A percentile compares a stretch with the other conserved stretches of the same genome.
phyloP scores from a whole-genome alignment of 306 rosid species.

The Citrullus amarus region DNA sequence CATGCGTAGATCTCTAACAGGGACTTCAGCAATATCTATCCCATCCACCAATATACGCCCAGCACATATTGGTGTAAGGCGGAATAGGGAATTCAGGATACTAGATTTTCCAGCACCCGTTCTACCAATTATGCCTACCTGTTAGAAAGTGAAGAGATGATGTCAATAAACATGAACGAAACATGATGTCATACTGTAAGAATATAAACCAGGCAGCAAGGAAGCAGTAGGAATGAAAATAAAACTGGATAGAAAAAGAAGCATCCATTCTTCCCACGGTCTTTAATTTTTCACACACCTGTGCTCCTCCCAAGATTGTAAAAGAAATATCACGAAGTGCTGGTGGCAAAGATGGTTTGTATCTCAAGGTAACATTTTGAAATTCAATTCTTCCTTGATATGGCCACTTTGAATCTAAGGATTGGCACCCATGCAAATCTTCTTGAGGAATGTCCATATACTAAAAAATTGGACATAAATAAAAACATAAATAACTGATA shows the following conservation, averaged over 20 bases:
- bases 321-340: conserved; percentile 70
- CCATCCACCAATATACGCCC: conserved; percentile 71
- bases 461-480: conserved; percentile 31
- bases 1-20: conserved; percentile 68
- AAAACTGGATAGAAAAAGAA: background rate
- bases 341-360: conserved; percentile 71
- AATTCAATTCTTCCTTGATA: conserved; percentile 65
- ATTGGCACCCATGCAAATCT: conserved; percentile 43
- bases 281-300: conserved; percentile 27
- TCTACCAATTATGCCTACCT: conserved; percentile 94
- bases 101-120: conserved; percentile 99
- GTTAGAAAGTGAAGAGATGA: conserved; percentile 13
- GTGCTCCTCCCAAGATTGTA: conserved; percentile 62
- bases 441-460: conserved; percentile 89
- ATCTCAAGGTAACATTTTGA: conserved; percentile 74
- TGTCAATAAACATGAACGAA: conserved; percentile 6
- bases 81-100: conserved; percentile 83
- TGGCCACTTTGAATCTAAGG: conserved; percentile 62
- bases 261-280: background rate
- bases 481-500: background rate
- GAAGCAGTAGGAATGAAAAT: background rate
- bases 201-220: background rate
- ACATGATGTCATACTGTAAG: background rate
- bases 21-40: conserved; percentile 44
- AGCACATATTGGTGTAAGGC: conserved; percentile 54